phyloP scores from a whole-genome alignment of 2,329 filamentous ascomycete species.

The Aspergillus neotritici region DNA sequence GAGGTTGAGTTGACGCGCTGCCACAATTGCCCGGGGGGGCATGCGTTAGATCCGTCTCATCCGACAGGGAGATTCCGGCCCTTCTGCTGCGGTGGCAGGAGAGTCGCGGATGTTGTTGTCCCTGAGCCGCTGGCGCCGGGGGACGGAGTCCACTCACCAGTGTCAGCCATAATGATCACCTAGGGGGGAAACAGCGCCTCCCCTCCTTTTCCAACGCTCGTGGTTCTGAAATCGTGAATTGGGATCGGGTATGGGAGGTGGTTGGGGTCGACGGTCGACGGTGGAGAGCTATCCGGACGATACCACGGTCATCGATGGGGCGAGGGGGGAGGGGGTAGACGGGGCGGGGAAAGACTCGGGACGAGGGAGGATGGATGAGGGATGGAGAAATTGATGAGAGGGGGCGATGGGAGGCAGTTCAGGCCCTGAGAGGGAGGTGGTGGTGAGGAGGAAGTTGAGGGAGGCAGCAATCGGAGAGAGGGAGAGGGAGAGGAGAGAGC shows the following conservation, averaged over 20 bases:
- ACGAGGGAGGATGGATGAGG: neutral
- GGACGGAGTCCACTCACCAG: conserved; percentile 19
- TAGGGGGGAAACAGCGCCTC: conserved; percentile 22
- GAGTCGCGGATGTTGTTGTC: too few relatives aligned
- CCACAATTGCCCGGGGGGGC: conserved; percentile 8
- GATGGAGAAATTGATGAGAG: neutral
- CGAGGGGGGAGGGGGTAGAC: neutral
- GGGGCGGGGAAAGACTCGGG: neutral
- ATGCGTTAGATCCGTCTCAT: conserved; percentile 23
- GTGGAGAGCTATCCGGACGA: neutral
- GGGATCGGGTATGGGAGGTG: too few relatives aligned
- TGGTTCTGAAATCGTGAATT: conserved; percentile 11
- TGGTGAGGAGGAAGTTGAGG: neutral
- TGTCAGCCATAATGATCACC: conserved; percentile 31
- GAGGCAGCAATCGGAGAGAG: neutral
- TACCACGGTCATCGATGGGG: conserved; percentile 23
- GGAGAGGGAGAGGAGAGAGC: neutral
- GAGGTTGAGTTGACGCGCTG: conserved; percentile 56
- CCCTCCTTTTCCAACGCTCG: conserved; percentile 18
- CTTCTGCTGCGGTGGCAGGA: too few relatives aligned
- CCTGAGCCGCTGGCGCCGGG: too few relatives aligned
- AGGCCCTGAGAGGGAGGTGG: neutral
- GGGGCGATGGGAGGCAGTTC: too few relatives aligned
- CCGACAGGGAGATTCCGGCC: neutral
- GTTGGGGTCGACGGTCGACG: too few relatives aligned